These are phyloP conservation scores for Flaveria ramosissima DNA, from an alignment of 129 eudicot species.

Conservation along the genomic window DNA sequence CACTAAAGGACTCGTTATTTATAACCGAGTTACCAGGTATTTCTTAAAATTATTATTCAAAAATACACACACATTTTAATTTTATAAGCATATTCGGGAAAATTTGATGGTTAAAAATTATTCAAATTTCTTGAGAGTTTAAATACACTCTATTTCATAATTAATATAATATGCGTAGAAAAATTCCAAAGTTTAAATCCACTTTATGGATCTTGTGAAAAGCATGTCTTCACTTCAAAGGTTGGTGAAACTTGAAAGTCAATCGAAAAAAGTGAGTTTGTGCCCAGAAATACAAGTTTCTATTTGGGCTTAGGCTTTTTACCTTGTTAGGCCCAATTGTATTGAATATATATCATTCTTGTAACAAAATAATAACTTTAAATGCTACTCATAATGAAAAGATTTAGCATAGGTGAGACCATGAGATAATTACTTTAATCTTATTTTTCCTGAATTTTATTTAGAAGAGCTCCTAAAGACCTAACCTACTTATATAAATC, in stretches of 20 bases:
- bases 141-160: background rate
- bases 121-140: background rate
- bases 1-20: too few relatives aligned
- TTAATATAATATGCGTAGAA: slow-evolving; percentile 21
- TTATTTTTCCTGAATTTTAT: too few relatives aligned
- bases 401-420: background rate
- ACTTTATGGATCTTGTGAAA: slow-evolving; percentile 42
- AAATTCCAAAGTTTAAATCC: slow-evolving; percentile 35
- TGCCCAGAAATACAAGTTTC: slow-evolving; percentile 30
- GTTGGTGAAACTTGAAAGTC: slow-evolving; percentile 18
- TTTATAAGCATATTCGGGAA: background rate
- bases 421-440: too few relatives aligned
- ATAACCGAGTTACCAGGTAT: background rate
- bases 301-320: slow-evolving; percentile 15
- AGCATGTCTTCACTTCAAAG: slow-evolving; percentile 43
- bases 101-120: background rate
- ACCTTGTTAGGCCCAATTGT: background rate
- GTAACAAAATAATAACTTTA: background rate
- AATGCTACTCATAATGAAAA: background rate
- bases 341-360: background rate
- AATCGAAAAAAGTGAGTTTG: slow-evolving; percentile 25
- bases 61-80: background rate
- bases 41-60: background rate
- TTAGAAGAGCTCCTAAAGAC: too few relatives aligned
- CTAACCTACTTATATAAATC: too few relatives aligned